Evolutionary conservation across 75 land plant species (phyloP).

Genomic region (Cupressus sempervirens): DNA sequence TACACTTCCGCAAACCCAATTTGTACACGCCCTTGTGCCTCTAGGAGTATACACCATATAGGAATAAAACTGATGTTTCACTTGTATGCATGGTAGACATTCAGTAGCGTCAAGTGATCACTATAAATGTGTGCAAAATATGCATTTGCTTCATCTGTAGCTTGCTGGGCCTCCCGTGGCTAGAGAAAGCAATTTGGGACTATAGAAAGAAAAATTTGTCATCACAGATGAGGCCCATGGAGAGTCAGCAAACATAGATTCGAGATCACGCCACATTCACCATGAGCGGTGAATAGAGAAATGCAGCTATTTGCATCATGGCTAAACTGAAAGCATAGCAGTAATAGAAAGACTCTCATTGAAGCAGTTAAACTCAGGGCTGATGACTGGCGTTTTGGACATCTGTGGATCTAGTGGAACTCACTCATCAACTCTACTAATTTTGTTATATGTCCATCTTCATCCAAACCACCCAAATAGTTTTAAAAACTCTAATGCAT

Average conservation of each 20-base stretch:
- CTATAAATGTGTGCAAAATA: constrained; percentile 50
- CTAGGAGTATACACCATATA: too few species aligned
- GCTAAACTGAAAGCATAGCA: constrained; percentile 34
- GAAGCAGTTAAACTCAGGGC: constrained; percentile 51
- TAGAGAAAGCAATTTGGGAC: constrained; percentile 59
- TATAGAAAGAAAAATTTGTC: constrained; percentile 29
- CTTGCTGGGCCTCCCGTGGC: constrained; percentile 56
- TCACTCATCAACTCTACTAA: constrained; percentile 44
- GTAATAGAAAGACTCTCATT: constrained; percentile 50
- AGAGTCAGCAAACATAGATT: constrained; percentile 57
- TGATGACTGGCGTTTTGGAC: constrained; percentile 51
- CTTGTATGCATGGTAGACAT: too few species aligned
- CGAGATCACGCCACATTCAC: constrained; percentile 15
- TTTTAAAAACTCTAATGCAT: constrained; percentile 24
- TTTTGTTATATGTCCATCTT: constrained; percentile 16
- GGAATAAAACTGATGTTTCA: too few species aligned
- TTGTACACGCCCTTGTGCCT: too few species aligned
- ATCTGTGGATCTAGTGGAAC: constrained; percentile 57
- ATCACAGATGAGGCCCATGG: constrained; percentile 47
- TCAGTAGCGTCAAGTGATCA: constrained; percentile 49
- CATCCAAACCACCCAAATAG: constrained; percentile 25
- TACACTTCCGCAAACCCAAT: too few species aligned
- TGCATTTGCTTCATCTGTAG: constrained; percentile 61
- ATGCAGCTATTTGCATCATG: constrained; percentile 12
- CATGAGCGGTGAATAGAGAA: constrained; percentile 16